phyloP scores from a whole-genome alignment of 2,329 filamentous ascomycete genomes.

The Venturiaceae sp. region DNA sequence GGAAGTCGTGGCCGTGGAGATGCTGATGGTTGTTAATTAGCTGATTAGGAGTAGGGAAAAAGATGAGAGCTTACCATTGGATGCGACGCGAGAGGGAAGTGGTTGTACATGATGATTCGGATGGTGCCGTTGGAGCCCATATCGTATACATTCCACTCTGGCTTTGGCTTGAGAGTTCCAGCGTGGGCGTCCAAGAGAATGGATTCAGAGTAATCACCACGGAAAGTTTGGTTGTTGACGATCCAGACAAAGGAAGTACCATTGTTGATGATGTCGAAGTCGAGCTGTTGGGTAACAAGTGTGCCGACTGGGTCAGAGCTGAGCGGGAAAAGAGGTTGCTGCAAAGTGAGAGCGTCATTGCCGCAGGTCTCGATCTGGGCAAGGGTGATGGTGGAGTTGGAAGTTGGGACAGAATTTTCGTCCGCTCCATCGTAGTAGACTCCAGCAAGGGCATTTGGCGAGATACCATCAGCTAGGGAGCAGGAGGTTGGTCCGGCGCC shows the following conservation, averaged over 20 bases:
- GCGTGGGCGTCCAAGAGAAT: constrained; percentile 23
- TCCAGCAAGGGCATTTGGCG: constrained; percentile 42
- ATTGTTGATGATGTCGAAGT: constrained; percentile 12
- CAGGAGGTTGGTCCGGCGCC: constrained; percentile 19
- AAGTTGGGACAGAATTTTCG: constrained; percentile 35
- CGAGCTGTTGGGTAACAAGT: constrained; percentile 5
- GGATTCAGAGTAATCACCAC: constrained; percentile 27
- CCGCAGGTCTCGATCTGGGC: constrained; percentile 34
- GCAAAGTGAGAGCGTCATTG: constrained; percentile 46
- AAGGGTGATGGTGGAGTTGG: constrained; percentile 33
- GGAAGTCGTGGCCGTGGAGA: constrained; percentile 50
- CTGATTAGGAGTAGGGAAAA: not conserved
- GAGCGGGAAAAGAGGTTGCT: constrained; percentile 44
- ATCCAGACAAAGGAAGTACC: constrained; percentile 14
- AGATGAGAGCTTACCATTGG: constrained; percentile 41
- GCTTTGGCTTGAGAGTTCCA: constrained; percentile 16
- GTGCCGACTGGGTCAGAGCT: constrained; percentile 10
- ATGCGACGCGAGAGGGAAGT: constrained; percentile 26
- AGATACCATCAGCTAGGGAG: constrained; percentile 31
- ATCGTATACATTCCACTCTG: constrained; percentile 43
- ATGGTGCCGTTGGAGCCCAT: constrained; percentile 28
- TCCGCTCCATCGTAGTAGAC: constrained; percentile 57
- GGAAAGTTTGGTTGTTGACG: constrained; percentile 19
- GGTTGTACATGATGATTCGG: constrained; percentile 44
- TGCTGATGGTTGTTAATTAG: constrained; percentile 1